These are phyloP conservation scores for Marasmius tenuissimus DNA, from an alignment of 1,284 basidiomycete species.

Conservation along the genomic window DNA sequence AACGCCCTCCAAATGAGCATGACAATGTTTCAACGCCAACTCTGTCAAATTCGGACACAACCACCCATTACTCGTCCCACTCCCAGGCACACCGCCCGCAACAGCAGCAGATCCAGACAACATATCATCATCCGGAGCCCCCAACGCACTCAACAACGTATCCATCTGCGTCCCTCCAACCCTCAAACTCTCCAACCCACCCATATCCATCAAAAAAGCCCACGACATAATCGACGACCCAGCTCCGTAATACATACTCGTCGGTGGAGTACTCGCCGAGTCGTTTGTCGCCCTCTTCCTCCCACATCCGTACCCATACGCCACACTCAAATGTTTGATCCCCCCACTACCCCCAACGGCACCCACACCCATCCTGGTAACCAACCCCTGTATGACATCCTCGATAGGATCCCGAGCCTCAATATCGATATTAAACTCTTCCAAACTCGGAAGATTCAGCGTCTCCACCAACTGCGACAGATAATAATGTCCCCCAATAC, in stretches of 20 bases:
- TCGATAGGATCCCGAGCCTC: constrained; percentile 69
- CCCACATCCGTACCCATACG: constrained; percentile 43
- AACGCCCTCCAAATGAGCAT: constrained; percentile 59
- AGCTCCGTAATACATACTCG: constrained; percentile 19
- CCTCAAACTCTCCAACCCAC: constrained; percentile 52
- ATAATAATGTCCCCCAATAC: constrained; percentile 65
- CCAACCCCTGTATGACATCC: constrained; percentile 58
- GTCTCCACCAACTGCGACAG: constrained; percentile 62
- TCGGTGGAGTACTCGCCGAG: not conserved
- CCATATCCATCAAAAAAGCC: constrained; percentile 47
- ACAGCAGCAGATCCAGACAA: constrained; percentile 10
- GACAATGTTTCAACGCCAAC: constrained; percentile 60
- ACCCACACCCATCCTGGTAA: constrained; percentile 35
- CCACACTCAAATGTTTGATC: constrained; percentile 57
- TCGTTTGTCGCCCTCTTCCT: constrained; percentile 2
- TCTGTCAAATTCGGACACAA: constrained; percentile 57
- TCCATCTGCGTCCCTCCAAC: constrained; percentile 65
- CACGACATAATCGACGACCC: constrained; percentile 38
- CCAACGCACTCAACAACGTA: constrained; percentile 53
- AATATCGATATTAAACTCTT: constrained; percentile 59
- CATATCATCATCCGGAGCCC: constrained; percentile 54
- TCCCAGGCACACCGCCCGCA: not conserved
- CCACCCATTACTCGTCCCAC: constrained; percentile 33
- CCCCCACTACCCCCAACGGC: constrained; percentile 51
- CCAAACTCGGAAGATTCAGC: constrained; percentile 55